Base-by-base conservation (phyloP, 2,329 filamentous ascomycete genomes). In the Aspergillus alliaceus region DNA sequence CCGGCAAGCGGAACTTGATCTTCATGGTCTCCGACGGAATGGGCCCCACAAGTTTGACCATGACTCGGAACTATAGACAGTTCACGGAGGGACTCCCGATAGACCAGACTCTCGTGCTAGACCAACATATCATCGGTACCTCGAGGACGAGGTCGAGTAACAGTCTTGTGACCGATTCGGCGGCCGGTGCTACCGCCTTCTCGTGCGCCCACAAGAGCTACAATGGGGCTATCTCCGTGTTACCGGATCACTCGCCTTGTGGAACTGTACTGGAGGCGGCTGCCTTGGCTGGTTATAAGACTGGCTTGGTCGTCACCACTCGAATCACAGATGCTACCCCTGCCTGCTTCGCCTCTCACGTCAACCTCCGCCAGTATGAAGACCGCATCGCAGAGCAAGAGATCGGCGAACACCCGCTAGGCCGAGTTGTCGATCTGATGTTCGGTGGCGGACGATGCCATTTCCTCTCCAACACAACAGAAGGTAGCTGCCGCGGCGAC, bases 1-100 rank as follows among this genome's bases (percentile, higher is more conserved):
- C 68, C 27, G 85, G 86, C 52, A 99, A 98, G 81, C 85, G 91
- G 54, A 99, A 98, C 75, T 82, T 99, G 53, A 89, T 99, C 67
- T 98, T 99, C 80, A 99, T 99, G 95, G 93, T 99, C 35, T 96
- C 91, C 0, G 95, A 99, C 74, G 95, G 95, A 69, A 99, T 99
- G 95, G 95, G 95, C 0, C 95, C 95, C 7, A 91, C 95, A 8
- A 93, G 91, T 66, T 82, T 99, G 53, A 90, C 89, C 25, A 76
- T 99, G 72, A 96, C 95, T 6, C 84, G 95, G 56, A 90, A 87
- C 70, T 99, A 89, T 78, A 86, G 90, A 64, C 95, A 99, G 75
- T 84, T 88, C 65, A 82, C 87, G 54, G 83, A 90, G 37, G 85
- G 83, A 5, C 81, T 96, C n/a, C 87, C 90, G 1, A 84, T 84